Base-by-base conservation (phyloP, 2,329 filamentous ascomycete species). In the Pyricularia pennisetigena region DNA sequence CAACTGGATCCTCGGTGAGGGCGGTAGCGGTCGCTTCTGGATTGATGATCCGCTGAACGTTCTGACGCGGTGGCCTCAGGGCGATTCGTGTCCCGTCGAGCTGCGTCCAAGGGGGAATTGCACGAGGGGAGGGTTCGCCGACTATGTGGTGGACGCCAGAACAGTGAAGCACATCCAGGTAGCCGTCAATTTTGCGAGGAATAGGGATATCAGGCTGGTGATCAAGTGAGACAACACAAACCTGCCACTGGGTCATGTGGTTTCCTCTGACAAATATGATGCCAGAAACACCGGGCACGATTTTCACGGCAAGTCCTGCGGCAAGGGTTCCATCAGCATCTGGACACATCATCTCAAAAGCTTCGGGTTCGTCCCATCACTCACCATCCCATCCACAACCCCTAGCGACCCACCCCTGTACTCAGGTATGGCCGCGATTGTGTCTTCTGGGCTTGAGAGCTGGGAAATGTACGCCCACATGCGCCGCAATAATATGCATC, bases 321-420 rank as follows among this genome's bases (percentile, higher is more conserved):
- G 82, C 54, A 77, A 78, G 0, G 82, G 82, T 10, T 78, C 81
- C 0, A 73, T 85, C 1, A 79, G 78, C 64, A 75, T 84, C 68
- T 85, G 82, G 82, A 84, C 80, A 4, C 82, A 84, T 70, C 73
- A 80, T 66, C 73, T 84, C 49, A 82, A 83, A 68, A 73, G 77
- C 2, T 76, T 80, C 6, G 72, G 78, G 30, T 78, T 80, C 67
- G 72, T 80, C 57, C 72, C 77, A 1, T 70, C 76, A 54, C 76
- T 80, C 72, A 69, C 28, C 20, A 57, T 67, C 49, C 28, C 64
- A n/a, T 9, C 59, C 16, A 35, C 64, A 30, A 35, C 41, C 8
- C 5, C 16, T 30, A 26, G 30, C 30, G n/a, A 57, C 6, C 70
- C 73, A 28, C 72, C 72, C 20, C 66, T 71, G 3, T 78, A 79